These are phyloP conservation scores for Scedosporium minutisporum DNA, from an alignment of 2,329 filamentous ascomycete genomes.

Conservation along the genomic window DNA sequence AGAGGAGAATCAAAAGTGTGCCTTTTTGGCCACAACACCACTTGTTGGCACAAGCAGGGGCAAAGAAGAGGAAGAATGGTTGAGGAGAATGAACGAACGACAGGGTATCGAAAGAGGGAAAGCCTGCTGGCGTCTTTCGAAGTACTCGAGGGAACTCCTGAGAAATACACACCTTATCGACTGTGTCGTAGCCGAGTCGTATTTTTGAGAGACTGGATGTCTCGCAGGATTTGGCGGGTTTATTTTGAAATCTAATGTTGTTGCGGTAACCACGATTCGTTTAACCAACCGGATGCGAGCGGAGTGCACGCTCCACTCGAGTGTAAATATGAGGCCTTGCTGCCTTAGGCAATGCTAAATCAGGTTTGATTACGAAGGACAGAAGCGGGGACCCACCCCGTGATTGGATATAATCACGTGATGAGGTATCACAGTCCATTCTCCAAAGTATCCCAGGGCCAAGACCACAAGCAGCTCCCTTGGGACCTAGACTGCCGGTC, in stretches of 20 bases:
- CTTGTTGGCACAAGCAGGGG: neutral
- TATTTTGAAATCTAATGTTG: slow-evolving; percentile 12
- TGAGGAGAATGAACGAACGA: slow-evolving; percentile 1
- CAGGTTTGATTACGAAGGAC: neutral
- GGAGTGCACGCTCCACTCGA: neutral
- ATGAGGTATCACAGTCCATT: too few relatives aligned
- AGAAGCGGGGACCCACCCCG: too few relatives aligned
- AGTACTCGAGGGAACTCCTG: neutral
- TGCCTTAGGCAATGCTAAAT: neutral
- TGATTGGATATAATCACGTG: too few relatives aligned
- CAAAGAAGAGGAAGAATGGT: neutral
- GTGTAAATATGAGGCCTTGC: slow-evolving; percentile 3
- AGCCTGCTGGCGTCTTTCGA: neutral
- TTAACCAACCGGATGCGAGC: slow-evolving; percentile 4
- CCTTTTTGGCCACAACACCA: neutral
- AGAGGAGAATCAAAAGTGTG: neutral
- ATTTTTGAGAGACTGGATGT: slow-evolving; percentile 2
- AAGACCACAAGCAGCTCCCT: too few relatives aligned
- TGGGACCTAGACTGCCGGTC: too few relatives aligned
- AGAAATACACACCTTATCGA: neutral
- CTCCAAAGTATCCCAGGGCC: too few relatives aligned
- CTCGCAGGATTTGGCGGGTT: slow-evolving; percentile 7
- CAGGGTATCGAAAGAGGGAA: slow-evolving; percentile 9
- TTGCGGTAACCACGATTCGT: slow-evolving; percentile 10
- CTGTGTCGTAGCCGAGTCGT: neutral